Percentiles rank a stretch among this genome's conserved stretches.
Conservation (phyloP, 352 stramenopile genomes). For the Peronospora belbahrii region DNA sequence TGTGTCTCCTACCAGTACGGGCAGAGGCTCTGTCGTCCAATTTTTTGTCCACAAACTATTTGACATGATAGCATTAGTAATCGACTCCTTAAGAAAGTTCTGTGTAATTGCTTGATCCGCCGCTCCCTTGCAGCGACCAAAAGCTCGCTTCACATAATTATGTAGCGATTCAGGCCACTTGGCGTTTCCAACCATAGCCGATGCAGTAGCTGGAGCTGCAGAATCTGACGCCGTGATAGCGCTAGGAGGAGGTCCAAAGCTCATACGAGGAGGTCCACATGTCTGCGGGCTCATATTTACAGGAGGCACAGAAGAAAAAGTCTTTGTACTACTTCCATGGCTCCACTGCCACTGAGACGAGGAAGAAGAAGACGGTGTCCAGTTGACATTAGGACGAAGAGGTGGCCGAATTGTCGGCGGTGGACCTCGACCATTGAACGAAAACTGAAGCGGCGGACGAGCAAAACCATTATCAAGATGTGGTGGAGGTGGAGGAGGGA, state of each 20-base stretch:
- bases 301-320: constrained; percentile 19
- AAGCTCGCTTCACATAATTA: constrained; percentile 82
- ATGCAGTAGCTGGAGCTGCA: constrained; percentile 4
- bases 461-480: constrained; percentile 10
- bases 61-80: constrained; percentile 77
- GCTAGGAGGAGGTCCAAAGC: constrained; percentile 12
- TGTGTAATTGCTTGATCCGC: constrained; percentile 74
- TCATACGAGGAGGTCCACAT: constrained; percentile 13
- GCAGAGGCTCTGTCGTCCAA: constrained; percentile 68
- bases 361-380: constrained; percentile 11
- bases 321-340: constrained; percentile 26
- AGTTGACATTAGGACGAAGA: constrained; percentile 16
- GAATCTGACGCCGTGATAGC: constrained; percentile 9
- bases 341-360: constrained; percentile 64
- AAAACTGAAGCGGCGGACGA: constrained; percentile 17
- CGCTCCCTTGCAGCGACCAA: constrained; percentile 65
- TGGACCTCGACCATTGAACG: constrained; percentile 17
- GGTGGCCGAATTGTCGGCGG: constrained; percentile 37
- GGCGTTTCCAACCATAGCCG: constrained; percentile 27
- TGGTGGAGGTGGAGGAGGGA: constrained; percentile 14
- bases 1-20: constrained; percentile 54
- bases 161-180: constrained; percentile 83
- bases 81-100: constrained; percentile 70
- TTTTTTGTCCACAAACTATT: constrained; percentile 84
- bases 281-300: constrained; percentile 25